A percentile compares a stretch with the other conserved stretches of the same genome.
Evolutionary conservation across 495 filamentous ascomycete genomes (phyloP).

Genomic region (Rusavskia elegans): DNA sequence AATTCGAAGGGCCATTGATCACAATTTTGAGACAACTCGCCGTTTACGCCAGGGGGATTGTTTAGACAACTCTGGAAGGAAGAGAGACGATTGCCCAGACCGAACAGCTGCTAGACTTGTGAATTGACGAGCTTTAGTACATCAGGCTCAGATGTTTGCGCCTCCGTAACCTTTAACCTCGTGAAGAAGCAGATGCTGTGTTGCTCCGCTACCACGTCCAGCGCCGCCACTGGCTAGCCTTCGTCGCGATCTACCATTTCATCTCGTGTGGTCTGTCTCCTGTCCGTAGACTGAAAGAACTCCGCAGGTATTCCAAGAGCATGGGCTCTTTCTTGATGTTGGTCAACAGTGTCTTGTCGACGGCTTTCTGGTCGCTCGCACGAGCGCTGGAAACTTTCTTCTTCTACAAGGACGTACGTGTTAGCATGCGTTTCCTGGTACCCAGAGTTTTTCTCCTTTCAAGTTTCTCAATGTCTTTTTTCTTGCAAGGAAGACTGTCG

Average conservation of each 20-base stretch:
- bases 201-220: neutral
- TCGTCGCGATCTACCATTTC: slow-evolving; percentile 48
- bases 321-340: slow-evolving; percentile 91
- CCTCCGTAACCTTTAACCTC: no score
- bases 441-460: neutral
- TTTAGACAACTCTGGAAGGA: no score
- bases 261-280: slow-evolving; percentile 98
- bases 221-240: neutral
- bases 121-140: neutral
- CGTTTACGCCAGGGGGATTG: no score
- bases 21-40: no score
- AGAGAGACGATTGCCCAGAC: neutral
- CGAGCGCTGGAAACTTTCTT: slow-evolving; percentile 80
- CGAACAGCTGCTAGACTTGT: neutral
- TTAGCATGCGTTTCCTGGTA: slow-evolving; percentile 10
- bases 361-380: slow-evolving; percentile 88
- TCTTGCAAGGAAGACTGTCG: slow-evolving; percentile 6
- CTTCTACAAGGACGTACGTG: slow-evolving; percentile 45
- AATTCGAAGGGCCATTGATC: no score
- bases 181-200: no score
- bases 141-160: neutral
- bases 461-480: neutral
- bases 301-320: slow-evolving; percentile 76
- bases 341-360: slow-evolving; percentile 84
- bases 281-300: slow-evolving; percentile 89